Conservation (phyloP, 345 rosid species). For the Eucalyptus erythrocorys region DNA sequence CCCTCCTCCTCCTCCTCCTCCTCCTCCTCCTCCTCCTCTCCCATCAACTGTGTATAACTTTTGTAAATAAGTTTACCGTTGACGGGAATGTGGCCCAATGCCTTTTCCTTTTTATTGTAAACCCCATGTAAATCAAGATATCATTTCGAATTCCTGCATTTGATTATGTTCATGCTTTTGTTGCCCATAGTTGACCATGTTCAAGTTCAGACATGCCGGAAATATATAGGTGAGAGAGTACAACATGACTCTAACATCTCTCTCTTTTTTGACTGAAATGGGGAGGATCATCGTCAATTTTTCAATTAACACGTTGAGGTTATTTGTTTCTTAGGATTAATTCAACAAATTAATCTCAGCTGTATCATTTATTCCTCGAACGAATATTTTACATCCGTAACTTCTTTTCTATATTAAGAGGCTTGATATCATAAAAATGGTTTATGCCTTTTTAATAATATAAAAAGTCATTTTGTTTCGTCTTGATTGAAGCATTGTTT, state of each 20-base stretch:
- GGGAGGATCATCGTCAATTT: background rate
- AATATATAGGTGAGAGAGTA: background rate
- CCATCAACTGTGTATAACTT: background rate
- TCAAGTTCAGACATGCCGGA: background rate
- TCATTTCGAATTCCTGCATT: background rate
- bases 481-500: background rate
- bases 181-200: background rate
- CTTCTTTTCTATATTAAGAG: background rate
- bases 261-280: background rate
- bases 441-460: background rate
- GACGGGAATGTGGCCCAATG: background rate
- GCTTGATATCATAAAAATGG: background rate
- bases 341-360: background rate
- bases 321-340: background rate
- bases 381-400: background rate
- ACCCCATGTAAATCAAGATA: background rate
- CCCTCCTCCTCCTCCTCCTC: background rate
- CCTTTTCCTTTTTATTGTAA: background rate
- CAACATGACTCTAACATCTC: background rate
- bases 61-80: background rate
- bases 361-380: background rate
- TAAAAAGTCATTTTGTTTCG: background rate
- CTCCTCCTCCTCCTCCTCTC: background rate
- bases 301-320: background rate
- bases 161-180: background rate